Evolutionary conservation across 2,329 filamentous ascomycete species (phyloP), one percentile per base, ranked within the genome.

Genomic region (Fusarium camptoceras): DNA sequence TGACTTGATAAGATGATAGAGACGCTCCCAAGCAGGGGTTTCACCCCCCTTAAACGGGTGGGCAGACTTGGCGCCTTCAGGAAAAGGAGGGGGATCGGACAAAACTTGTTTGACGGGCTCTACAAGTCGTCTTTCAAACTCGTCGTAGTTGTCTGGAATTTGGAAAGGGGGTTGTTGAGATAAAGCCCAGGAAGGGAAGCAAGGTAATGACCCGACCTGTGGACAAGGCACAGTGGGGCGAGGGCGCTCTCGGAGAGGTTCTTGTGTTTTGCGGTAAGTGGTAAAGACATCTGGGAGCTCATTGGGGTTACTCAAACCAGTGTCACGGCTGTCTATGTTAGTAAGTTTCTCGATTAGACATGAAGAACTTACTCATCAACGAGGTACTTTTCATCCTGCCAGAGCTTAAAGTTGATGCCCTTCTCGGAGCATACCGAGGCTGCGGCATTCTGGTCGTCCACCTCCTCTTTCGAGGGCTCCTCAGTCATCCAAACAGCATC

Each of bases 281-380:
- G 92, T 94, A 76, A 94, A 95, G 3, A 94, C 84, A 73, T 94
- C 91, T 4, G 91, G 91, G 3, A 94, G 83, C 4, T 92, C 86
- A 31, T 84, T 76, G 1, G 89, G 83, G 6, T 84, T 80, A 5
- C 84, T 75, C 48, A 92, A 83, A 1, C 88, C 86, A 0, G 92
- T 77, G 74, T 95, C 92, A 24, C 89, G 89, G 71, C 92, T 94
- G 3, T 27, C 31, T 10, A 14, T 6, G 56, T 78, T 62, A 76
- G 73, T 53, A 8, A 37, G 18, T n/a, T n/a, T n/a, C n/a, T n/a
- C n/a, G n/a, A n/a, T n/a, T n/a, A n/a, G n/a, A n/a, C n/a, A n/a
- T n/a, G n/a, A n/a, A n/a, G n/a, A 25, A 86, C 91, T 80, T 82
- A 94, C 92, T 94, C 91, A 73, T 94, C 90, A 53, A 94, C 84